phyloP scores from a whole-genome alignment of 1,284 basidiomycete species.

The Cutaneotrichosporon sp. region DNA sequence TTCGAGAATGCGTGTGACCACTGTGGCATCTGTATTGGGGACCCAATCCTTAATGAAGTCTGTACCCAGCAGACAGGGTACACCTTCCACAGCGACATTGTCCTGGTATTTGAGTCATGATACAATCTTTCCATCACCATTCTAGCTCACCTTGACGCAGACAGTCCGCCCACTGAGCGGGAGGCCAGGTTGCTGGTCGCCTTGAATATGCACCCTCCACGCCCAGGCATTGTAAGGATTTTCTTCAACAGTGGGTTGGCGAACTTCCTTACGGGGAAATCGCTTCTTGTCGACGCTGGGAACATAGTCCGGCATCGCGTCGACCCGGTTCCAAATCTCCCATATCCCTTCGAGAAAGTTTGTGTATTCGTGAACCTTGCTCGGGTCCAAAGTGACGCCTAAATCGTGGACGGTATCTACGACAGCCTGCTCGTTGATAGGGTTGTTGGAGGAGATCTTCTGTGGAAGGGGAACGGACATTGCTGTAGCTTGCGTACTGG shows the following conservation, averaged over 20 bases:
- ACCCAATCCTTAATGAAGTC: conserved; percentile 28
- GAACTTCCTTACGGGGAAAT: conserved; percentile 25
- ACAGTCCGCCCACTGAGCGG: conserved; percentile 28
- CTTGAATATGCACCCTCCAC: conserved; percentile 20
- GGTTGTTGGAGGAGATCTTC: conserved; percentile 24
- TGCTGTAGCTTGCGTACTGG: background rate
- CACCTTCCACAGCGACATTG: conserved; percentile 29
- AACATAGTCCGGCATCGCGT: conserved; percentile 31
- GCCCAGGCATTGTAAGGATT: conserved; percentile 33
- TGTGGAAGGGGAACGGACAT: conserved; percentile 27
- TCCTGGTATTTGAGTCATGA: conserved; percentile 14
- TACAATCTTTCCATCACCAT: background rate
- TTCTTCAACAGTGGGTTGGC: conserved; percentile 15
- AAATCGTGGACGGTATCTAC: conserved; percentile 16
- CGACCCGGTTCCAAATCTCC: conserved; percentile 32
- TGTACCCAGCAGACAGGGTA: conserved; percentile 32
- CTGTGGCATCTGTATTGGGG: conserved; percentile 49
- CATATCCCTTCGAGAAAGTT: conserved; percentile 26
- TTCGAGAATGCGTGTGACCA: conserved; percentile 51
- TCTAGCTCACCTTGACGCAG: conserved; percentile 25
- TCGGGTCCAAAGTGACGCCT: conserved; percentile 9
- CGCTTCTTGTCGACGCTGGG: conserved; percentile 24
- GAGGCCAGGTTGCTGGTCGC: conserved; percentile 5
- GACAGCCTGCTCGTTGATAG: conserved; percentile 22
- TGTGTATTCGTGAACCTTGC: conserved; percentile 16